Conservation (phyloP, 176 grass and related monocot genomes). For the Cocos nucifera region DNA sequence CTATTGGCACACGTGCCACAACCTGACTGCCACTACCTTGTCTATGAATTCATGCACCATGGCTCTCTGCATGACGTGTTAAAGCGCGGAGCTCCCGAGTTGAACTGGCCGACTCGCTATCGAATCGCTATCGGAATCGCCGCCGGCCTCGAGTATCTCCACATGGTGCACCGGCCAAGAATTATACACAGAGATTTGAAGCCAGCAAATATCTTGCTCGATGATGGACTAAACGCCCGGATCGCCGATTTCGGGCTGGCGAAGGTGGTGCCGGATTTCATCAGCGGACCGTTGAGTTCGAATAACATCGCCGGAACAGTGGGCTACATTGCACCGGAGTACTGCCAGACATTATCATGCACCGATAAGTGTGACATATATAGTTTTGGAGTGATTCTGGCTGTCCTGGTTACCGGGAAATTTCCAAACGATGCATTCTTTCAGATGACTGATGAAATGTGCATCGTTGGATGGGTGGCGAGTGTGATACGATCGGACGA, state of each 20-base stretch:
- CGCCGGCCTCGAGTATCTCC: conserved; percentile 11
- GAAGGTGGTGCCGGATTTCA: conserved; percentile 11
- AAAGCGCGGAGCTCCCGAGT: too few species aligned
- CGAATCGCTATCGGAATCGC: conserved; percentile 5
- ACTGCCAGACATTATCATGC: background rate
- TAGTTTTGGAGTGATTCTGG: conserved; percentile 19
- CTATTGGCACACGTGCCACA: too few species aligned
- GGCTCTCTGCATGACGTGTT: too few species aligned
- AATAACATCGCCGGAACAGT: conserved; percentile 6
- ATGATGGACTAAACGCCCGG: conserved; percentile 9
- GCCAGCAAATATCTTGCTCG: conserved; percentile 17
- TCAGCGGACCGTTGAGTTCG: background rate
- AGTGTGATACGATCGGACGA: background rate
- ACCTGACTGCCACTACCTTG: too few species aligned
- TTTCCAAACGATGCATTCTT: conserved; percentile 13
- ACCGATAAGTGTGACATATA: conserved; percentile 15
- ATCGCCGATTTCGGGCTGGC: conserved; percentile 21
- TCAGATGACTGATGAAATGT: conserved; percentile 10
- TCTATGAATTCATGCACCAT: too few species aligned
- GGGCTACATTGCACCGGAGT: conserved; percentile 17
- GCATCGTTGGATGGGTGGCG: conserved; percentile 8
- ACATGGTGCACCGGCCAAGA: conserved; percentile 5
- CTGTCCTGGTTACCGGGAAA: conserved; percentile 3
- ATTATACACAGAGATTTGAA: conserved; percentile 14
- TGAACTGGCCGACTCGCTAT: conserved; percentile 5